A percentile compares a stretch with the other conserved stretches of the same genome.
phyloP scores from a whole-genome alignment of 257 asterid species.

The Cruciata laevipes region DNA sequence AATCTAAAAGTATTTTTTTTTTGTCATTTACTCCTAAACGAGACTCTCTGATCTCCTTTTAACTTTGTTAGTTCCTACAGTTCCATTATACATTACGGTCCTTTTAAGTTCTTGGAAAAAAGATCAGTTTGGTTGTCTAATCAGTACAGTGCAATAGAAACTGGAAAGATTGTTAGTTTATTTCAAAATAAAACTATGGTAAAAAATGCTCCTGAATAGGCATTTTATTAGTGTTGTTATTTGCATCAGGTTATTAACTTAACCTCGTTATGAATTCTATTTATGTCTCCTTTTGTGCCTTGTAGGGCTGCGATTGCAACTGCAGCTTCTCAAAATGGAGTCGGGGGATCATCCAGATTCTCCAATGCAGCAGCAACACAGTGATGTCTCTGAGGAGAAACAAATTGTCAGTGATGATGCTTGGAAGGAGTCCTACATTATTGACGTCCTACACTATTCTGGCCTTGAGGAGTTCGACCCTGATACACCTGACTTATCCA shows the following conservation, averaged over 20 bases:
- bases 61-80: background rate
- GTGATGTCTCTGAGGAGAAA: conserved; percentile 25
- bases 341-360: conserved; percentile 39
- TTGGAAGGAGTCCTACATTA: conserved; percentile 57
- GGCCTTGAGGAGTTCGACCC: conserved; percentile 49
- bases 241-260: background rate
- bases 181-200: background rate
- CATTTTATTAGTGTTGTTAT: background rate
- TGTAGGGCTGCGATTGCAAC: conserved; percentile 70
- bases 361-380: conserved; percentile 25
- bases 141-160: background rate
- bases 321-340: conserved; percentile 83
- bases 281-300: conserved; percentile 3
- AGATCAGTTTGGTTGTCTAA: background rate
- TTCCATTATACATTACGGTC: too few species aligned
- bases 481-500: conserved; percentile 21
- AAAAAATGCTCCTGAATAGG: background rate
- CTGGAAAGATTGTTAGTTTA: background rate
- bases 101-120: too few species aligned
- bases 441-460: conserved; percentile 44
- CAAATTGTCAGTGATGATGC: conserved; percentile 20
- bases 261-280: background rate
- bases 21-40: background rate
- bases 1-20: background rate
- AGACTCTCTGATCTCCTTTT: background rate